Percentiles rank a stretch among this genome's conserved stretches.
Conservation (phyloP, 495 filamentous ascomycete genomes). For the Penicillium pancosmium region DNA sequence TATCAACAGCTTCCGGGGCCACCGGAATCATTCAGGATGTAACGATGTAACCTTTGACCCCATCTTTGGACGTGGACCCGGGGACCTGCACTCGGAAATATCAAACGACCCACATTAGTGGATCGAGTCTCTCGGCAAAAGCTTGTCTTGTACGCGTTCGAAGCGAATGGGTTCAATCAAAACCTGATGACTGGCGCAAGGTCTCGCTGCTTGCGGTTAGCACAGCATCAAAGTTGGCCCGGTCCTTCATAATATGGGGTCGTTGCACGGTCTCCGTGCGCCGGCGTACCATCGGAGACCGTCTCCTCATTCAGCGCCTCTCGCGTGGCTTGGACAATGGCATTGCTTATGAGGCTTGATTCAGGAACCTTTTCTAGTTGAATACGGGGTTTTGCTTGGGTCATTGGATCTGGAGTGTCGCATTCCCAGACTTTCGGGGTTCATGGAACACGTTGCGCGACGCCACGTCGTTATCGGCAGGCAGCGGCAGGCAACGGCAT, state of each 20-base stretch:
- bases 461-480: background rate
- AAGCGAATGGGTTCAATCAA: background rate
- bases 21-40: background rate
- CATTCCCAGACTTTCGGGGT: background rate
- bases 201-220: background rate
- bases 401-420: slow-evolving; percentile 1
- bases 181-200: background rate
- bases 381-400: background rate
- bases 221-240: background rate
- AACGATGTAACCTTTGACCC: background rate
- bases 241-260: background rate
- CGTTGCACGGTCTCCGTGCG: background rate
- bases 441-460: background rate
- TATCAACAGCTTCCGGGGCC: background rate
- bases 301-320: background rate
- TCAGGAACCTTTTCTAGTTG: background rate
- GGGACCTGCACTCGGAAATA: background rate
- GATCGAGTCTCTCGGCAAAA: slow-evolving; percentile 12
- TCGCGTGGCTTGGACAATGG: slow-evolving; percentile 1
- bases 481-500: background rate
- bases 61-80: slow-evolving; percentile 7
- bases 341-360: slow-evolving; percentile 3
- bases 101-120: slow-evolving; percentile 2
- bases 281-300: slow-evolving; percentile 1
- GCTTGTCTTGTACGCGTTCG: slow-evolving; percentile 16